Base-by-base conservation (phyloP, 2,329 filamentous ascomycete species). In the Fusarium circinatum region DNA sequence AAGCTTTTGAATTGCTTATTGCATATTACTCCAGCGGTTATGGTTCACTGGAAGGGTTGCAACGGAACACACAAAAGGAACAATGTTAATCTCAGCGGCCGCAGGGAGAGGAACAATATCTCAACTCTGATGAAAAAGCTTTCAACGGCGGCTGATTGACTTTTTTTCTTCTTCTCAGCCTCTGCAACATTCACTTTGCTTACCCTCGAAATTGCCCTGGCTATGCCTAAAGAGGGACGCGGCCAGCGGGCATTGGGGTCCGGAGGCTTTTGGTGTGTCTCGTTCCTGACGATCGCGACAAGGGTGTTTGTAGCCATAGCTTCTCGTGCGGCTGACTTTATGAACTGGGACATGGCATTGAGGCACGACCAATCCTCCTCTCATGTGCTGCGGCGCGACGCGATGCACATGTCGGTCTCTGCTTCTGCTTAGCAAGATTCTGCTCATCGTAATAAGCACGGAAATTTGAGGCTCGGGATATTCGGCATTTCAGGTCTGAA, bases 221-320 rank as follows among this genome's bases (percentile, higher is more conserved):
- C 67, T 54, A 68, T 74, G 48, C 72, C 68, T 48, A 62, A 62
- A 63, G 30, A 65, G 66, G 67, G 67, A 70, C 67, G 44, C 57
- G 38, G 61, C 51, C 65, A 64, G 41, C 39, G 54, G 60, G 57
- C 52, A 55, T 58, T 54, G 52, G 55, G 58, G 60, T 54, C 68
- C 45, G 61, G 32, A 61, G 59, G 56, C 60, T 34, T 61, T 68
- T 76, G 75, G 75, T 75, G 71, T 62, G 73, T 59, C 65, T 61
- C 69, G 76, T 78, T 77, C 76, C 76, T 78, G 76, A 75, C 71
- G 76, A 78, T 78, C 76, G 61, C 32, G 66, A 71, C 76, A 70
- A 67, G 73, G 76, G 69, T 75, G 48, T 41, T 22, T 34, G 54
- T n/a, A 62, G 62, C 42, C 51, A 55, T 56, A 42, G 49, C 59